Evolutionary conservation across 345 rosid species (phyloP).

Genomic region (Lepidium aucheri): DNA sequence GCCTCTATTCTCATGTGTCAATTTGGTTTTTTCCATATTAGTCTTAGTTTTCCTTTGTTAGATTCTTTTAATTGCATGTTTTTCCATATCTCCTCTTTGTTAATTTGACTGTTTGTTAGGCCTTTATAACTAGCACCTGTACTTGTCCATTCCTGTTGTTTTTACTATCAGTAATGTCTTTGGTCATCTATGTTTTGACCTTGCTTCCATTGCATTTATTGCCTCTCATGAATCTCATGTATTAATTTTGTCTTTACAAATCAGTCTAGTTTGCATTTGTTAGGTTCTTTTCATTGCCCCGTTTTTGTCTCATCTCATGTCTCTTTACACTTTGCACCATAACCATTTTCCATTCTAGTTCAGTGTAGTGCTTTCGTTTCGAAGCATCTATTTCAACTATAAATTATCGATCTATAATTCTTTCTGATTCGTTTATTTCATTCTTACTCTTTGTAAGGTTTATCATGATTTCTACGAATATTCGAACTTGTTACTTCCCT

Average conservation of each 20-base stretch:
- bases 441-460: background rate
- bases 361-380: background rate
- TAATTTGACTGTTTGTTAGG: too few species aligned
- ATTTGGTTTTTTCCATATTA: background rate
- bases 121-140: background rate
- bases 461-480: background rate
- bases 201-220: background rate
- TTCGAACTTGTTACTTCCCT: background rate
- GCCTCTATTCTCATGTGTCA: background rate
- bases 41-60: background rate
- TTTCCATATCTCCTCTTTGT: background rate
- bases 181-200: background rate
- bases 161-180: background rate
- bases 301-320: background rate
- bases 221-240: background rate
- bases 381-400: background rate
- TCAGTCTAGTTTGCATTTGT: background rate
- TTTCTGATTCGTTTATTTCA: too few species aligned
- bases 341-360: background rate
- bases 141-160: background rate
- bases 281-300: background rate
- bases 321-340: background rate
- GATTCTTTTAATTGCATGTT: background rate
- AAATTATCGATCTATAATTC: background rate
- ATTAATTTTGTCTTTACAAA: background rate